Evolutionary conservation across 371 early-diverging fungal genomes (phyloP).

Genomic region (Phascolomyces articulosus): DNA sequence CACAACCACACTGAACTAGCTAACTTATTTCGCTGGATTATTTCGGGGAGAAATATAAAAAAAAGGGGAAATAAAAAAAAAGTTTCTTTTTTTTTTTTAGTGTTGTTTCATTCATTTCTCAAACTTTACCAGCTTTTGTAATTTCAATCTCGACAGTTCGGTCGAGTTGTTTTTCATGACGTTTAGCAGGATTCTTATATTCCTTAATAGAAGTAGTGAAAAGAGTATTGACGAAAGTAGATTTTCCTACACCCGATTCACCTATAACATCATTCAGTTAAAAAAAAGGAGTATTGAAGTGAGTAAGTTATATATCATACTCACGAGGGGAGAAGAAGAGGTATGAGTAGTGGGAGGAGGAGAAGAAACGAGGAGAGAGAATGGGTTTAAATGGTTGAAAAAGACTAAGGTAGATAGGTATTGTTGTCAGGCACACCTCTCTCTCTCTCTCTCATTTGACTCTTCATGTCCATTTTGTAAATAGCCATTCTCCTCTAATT

Average conservation of each 20-base stretch:
- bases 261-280: constrained; percentile 20
- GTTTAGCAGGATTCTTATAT: constrained; percentile 55
- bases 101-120: constrained; percentile 1
- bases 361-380: no score
- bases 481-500: no score
- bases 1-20: no score
- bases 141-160: constrained; percentile 84
- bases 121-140: constrained; percentile 24
- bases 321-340: no score
- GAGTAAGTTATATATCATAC: no score
- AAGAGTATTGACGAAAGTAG: constrained; percentile 88
- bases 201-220: constrained; percentile 73
- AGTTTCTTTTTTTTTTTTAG: neutral
- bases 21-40: no score
- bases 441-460: no score
- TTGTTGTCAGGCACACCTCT: no score
- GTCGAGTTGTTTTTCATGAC: constrained; percentile 63
- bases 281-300: neutral
- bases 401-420: no score
- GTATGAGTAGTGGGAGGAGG: no score
- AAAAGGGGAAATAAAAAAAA: neutral
- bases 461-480: no score
- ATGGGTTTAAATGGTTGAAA: no score
- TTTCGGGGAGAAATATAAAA: neutral
- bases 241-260: constrained; percentile 67